Evolutionary conservation across 1,284 basidiomycete genomes (phyloP).

Genomic region (Cerioporus squamosus): DNA sequence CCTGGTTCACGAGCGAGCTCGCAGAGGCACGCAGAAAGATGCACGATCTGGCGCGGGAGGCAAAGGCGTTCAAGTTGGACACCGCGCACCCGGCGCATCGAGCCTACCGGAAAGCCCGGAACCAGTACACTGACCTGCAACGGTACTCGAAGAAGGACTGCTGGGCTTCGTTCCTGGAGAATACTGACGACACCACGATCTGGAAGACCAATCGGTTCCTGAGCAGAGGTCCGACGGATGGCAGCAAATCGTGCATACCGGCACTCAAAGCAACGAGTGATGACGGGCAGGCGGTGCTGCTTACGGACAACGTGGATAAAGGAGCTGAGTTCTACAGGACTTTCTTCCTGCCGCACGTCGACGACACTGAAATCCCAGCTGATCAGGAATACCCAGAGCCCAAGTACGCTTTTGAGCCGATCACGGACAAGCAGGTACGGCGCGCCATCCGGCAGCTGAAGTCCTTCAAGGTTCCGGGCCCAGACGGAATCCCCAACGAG

Average conservation of each 20-base stretch:
- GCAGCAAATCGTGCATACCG: constrained; percentile 37
- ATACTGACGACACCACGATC: constrained; percentile 24
- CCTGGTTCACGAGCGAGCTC: constrained; percentile 19
- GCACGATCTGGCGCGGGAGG: constrained; percentile 20
- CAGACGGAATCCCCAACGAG: constrained; percentile 40
- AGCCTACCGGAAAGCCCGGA: constrained; percentile 27
- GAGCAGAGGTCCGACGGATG: constrained; percentile 31
- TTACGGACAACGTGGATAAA: constrained; percentile 32
- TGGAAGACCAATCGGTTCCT: constrained; percentile 40
- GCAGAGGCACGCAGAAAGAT: constrained; percentile 16
- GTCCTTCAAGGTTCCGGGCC: constrained; percentile 42
- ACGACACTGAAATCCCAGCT: background rate
- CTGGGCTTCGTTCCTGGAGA: constrained; percentile 41
- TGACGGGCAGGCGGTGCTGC: background rate
- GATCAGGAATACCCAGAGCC: constrained; percentile 29
- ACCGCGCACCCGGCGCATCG: constrained; percentile 12
- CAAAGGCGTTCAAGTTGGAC: too few species aligned
- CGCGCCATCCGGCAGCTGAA: constrained; percentile 13
- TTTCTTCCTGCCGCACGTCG: constrained; percentile 37
- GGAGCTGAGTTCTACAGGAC: constrained; percentile 27
- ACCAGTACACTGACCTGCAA: constrained; percentile 37
- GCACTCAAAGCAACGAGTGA: too few species aligned
- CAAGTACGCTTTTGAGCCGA: constrained; percentile 20
- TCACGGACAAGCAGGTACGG: constrained; percentile 28
- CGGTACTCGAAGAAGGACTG: constrained; percentile 35